phyloP scores from a whole-genome alignment of 2,329 filamentous ascomycete species.

The Colletotrichum chrysophilum region DNA sequence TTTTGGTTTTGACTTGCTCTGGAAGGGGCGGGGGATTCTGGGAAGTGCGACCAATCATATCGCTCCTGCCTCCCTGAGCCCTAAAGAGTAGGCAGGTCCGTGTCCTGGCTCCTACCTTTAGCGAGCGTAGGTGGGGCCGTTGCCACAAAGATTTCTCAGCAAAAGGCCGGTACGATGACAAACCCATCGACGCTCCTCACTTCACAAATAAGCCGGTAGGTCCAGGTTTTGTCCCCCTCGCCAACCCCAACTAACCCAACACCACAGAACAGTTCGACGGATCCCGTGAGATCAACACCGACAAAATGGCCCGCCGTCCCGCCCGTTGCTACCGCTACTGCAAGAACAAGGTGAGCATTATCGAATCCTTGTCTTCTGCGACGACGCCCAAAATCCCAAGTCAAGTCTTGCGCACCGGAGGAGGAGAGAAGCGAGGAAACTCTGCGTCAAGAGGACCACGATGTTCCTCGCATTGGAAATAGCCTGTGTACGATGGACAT shows the following conservation, averaged over 20 bases:
- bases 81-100: conserved; percentile 44
- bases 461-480: background rate
- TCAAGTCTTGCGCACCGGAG: conserved; percentile 14
- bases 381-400: background rate
- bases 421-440: background rate
- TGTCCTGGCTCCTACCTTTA: conserved; percentile 29
- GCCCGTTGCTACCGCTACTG: conserved; percentile 99
- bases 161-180: conserved; percentile 51
- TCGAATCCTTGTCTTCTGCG: background rate
- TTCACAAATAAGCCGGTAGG: conserved; percentile 15
- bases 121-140: conserved; percentile 25
- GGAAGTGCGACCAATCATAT: conserved; percentile 32
- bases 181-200: conserved; percentile 45
- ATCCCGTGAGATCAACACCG: conserved; percentile 53
- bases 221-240: conserved; percentile 24
- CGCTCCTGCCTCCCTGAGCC: background rate
- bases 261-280: conserved; percentile 36
- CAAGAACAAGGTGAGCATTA: conserved; percentile 95
- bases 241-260: conserved; percentile 32
- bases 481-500: background rate
- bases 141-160: conserved; percentile 22
- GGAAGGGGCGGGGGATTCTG: background rate
- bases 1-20: background rate
- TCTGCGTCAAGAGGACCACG: background rate
- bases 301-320: conserved; percentile 99